phyloP scores from a whole-genome alignment of 176 grass and related monocot species.

The Phoenix dactylifera region DNA sequence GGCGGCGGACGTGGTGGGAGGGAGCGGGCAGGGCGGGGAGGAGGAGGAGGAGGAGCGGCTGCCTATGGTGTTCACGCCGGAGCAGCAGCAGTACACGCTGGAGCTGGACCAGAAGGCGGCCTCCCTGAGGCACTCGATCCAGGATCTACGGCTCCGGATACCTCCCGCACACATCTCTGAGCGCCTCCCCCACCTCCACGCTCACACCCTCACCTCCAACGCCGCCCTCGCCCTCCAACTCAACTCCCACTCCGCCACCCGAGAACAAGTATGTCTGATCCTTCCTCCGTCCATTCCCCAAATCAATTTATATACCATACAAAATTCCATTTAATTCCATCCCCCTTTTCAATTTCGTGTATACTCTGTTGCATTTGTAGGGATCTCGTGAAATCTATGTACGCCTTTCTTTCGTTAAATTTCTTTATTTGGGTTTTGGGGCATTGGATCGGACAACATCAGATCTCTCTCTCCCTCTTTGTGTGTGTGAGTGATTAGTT shows the following conservation, averaged over 20 bases:
- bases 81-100: slow-evolving; percentile 51
- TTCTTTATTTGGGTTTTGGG: too few species aligned
- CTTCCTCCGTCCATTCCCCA: neutral
- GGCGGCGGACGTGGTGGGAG: slow-evolving; percentile 78
- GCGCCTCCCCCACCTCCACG: slow-evolving; percentile 79
- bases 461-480: too few species aligned
- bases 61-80: slow-evolving; percentile 48
- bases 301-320: neutral
- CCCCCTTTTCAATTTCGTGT: too few species aligned
- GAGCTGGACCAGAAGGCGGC: slow-evolving; percentile 53
- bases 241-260: slow-evolving; percentile 74
- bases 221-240: slow-evolving; percentile 70
- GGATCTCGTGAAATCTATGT: too few species aligned
- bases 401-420: too few species aligned
- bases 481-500: too few species aligned
- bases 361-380: too few species aligned
- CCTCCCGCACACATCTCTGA: slow-evolving; percentile 69
- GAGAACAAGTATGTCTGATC: slow-evolving; percentile 41
- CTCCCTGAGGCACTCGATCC: slow-evolving; percentile 56
- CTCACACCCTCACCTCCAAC: slow-evolving; percentile 78
- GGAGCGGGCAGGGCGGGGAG: slow-evolving; percentile 31
- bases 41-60: slow-evolving; percentile 21
- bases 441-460: too few species aligned
- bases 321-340: neutral
- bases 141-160: slow-evolving; percentile 70